phyloP scores from a whole-genome alignment of 495 filamentous ascomycete genomes.

The Glonium stellatum region DNA sequence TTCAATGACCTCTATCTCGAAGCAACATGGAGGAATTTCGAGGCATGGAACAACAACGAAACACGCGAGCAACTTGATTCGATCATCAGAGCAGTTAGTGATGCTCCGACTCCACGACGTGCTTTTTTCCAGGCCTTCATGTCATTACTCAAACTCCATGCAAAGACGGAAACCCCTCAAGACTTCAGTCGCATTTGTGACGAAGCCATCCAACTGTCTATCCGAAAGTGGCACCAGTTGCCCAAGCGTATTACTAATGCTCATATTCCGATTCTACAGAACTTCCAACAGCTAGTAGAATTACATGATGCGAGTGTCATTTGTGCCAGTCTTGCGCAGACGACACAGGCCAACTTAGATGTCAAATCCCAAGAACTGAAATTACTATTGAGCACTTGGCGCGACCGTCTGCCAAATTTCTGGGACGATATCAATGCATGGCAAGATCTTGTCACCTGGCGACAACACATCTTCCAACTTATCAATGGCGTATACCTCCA shows the following conservation, averaged over 20 bases:
- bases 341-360: constrained; percentile 79
- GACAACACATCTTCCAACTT: constrained; percentile 95
- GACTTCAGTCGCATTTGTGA: constrained; percentile 89
- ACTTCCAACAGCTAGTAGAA: constrained; percentile 98
- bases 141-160: constrained; percentile 84
- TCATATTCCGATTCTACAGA: constrained; percentile 89
- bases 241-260: constrained; percentile 89
- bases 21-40: constrained; percentile 86
- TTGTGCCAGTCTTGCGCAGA: constrained; percentile 76
- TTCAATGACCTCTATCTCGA: constrained; percentile 95
- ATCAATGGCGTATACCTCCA: constrained; percentile 92
- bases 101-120: constrained; percentile 87
- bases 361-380: constrained; percentile 94
- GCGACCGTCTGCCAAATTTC: constrained; percentile 89
- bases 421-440: constrained; percentile 99
- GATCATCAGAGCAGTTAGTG: constrained; percentile 90
- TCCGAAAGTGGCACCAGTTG: constrained; percentile 96
- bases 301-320: constrained; percentile 96
- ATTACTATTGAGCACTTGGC: constrained; percentile 86
- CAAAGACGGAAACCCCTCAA: constrained; percentile 68
- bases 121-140: constrained; percentile 98
- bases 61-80: constrained; percentile 83
- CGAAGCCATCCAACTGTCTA: constrained; percentile 91
- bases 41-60: constrained; percentile 80
- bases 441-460: constrained; percentile 98